Evolutionary conservation across 768 basidiomycete genomes (phyloP), one percentile per base, ranked within the genome.

Genomic region (Russula earlei): DNA sequence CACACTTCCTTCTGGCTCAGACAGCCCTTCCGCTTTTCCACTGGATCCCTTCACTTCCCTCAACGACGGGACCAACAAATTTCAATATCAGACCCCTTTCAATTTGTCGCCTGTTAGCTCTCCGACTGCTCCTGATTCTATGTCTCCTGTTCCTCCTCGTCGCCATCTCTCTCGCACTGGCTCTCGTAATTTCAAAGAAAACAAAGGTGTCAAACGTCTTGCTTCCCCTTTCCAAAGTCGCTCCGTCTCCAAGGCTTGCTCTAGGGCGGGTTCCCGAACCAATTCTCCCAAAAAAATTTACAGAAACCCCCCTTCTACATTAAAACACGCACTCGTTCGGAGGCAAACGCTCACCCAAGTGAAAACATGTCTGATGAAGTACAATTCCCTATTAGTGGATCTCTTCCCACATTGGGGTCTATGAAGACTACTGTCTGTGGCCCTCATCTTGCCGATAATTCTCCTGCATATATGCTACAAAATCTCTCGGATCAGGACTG

Each of bases 211-310:
- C 24, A 38, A 38, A 20, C 25, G 44, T 19, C 71, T 78, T 22
- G 73, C 70, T 11, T 78, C 76, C 24, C 77, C 78, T 1, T 80
- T 77, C 61, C 68, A 64, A 48, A 77, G 77, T 42, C 71, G 73
- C 41, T 75, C 77, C 17, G 65, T 64, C 34, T 78, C 78, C 49
- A 65, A 69, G 41, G 54, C 66, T 27, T 54, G 71, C 22, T 75
- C 75, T 48, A 72, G 75, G 6, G 68, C 67, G 20, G 53, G 52
- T 29, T 24, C 44, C 19, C 45, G 54, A 11, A 54, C 65, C 54
- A 63, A 59, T 37, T 44, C 66, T 40, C 50, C 49, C 12, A 59
- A 61, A 54, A 49, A 67, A 60, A 60, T 43, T 40, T 22, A 20
- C 54, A 48, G 41, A 60, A 53, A 27, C 55, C 60, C 12, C 55